Evolutionary conservation across 1,139 yeast genomes (phyloP).

Genomic region (Kluyveromyces sp.): DNA sequence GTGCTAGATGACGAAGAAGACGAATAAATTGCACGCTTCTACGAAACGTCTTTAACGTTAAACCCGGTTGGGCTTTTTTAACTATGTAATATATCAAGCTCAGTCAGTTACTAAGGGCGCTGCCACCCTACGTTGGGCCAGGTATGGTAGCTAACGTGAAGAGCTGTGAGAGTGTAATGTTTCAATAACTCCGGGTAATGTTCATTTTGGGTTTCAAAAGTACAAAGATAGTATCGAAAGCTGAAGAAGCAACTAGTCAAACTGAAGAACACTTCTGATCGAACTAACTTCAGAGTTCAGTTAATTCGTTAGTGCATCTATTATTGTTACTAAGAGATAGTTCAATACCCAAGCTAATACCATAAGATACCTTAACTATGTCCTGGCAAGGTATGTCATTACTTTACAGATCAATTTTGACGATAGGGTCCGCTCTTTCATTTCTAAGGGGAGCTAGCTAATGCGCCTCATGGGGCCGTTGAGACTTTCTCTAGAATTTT

Average conservation of each 20-base stretch:
- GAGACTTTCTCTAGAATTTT: too few relatives aligned
- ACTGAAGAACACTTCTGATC: neutral
- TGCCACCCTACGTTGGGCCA: too few relatives aligned
- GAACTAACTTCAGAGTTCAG: too few relatives aligned
- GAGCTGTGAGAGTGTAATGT: too few relatives aligned
- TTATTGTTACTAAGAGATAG: neutral
- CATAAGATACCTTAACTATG: conserved; percentile 19
- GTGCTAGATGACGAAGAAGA: conserved; percentile 60
- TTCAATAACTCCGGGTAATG: neutral
- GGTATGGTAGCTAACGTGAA: too few relatives aligned
- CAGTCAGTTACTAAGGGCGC: too few relatives aligned
- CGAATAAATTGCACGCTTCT: conserved; percentile 28
- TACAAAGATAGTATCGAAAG: neutral
- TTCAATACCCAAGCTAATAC: neutral
- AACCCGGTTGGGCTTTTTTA: too few relatives aligned
- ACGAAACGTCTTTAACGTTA: too few relatives aligned
- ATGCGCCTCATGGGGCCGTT: too few relatives aligned
- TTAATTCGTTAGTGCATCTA: too few relatives aligned
- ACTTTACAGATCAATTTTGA: neutral
- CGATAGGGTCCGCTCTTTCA: neutral
- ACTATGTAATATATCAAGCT: neutral
- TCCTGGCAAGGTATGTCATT: conserved; percentile 39
- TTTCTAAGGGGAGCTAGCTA: neutral
- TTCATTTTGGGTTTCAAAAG: neutral
- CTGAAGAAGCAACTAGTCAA: neutral